A percentile compares a stretch with the other conserved stretches of the same genome.
Conservation (phyloP, 2,329 filamentous ascomycete genomes). For the Fusarium solani-melongenae region DNA sequence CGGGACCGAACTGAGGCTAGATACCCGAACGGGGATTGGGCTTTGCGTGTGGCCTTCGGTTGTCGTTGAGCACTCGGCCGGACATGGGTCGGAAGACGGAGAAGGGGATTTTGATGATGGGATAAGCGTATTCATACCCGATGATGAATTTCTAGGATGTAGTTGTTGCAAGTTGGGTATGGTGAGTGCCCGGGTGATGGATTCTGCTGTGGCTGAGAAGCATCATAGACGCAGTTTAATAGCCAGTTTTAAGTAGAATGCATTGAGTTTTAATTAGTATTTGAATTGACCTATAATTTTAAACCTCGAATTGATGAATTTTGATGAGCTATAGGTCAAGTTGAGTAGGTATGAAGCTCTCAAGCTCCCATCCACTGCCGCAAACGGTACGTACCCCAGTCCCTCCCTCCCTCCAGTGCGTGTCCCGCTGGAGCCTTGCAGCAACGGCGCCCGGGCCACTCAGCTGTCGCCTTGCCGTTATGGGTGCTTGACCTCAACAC, state of each 20-base stretch:
- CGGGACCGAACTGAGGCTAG: conserved; percentile 3
- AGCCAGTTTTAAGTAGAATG: background rate
- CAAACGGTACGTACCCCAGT: conserved; percentile 18
- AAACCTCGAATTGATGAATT: background rate
- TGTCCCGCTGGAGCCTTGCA: conserved; percentile 48
- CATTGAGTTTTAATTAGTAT: background rate
- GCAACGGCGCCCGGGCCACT: conserved; percentile 31
- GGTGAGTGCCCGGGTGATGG: background rate
- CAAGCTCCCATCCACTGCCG: background rate
- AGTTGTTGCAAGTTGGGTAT: background rate
- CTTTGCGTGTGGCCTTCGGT: background rate
- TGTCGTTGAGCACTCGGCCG: background rate
- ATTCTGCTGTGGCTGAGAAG: background rate
- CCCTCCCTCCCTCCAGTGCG: conserved; percentile 36
- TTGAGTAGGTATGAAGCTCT: background rate
- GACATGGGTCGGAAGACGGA: background rate
- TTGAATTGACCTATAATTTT: background rate
- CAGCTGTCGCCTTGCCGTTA: conserved; percentile 39
- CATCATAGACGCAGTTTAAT: background rate
- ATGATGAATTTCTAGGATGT: background rate
- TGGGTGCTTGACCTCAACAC: conserved; percentile 33
- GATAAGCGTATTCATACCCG: background rate
- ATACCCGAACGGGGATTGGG: background rate
- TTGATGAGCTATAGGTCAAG: background rate
- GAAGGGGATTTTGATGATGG: background rate